A percentile compares a stretch with the other conserved stretches of the same genome.
These are phyloP conservation scores for Aspergillus cristatus DNA, from an alignment of 495 filamentous ascomycete species.

Conservation along the genomic window DNA sequence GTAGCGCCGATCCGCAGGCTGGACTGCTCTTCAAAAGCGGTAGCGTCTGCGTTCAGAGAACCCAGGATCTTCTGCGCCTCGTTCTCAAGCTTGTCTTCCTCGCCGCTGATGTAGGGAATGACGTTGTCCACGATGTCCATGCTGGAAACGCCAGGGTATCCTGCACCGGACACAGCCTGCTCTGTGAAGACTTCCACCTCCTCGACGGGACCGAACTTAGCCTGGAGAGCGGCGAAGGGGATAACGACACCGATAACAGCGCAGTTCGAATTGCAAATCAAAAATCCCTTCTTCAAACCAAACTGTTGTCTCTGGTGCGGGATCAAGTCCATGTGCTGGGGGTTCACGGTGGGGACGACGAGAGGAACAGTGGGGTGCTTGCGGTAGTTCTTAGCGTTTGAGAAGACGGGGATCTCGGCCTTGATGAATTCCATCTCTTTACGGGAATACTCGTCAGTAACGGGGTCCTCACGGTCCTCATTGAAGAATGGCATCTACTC, in stretches of 20 bases:
- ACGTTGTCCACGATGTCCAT: constrained; percentile 73
- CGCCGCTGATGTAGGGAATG: constrained; percentile 76
- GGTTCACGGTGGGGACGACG: constrained; percentile 78
- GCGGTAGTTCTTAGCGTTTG: constrained; percentile 85
- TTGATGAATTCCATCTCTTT: constrained; percentile 72
- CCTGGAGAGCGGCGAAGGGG: constrained; percentile 75
- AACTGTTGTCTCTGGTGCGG: constrained; percentile 62
- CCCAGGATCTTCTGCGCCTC: constrained; percentile 84
- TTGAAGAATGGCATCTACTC: constrained; percentile 11
- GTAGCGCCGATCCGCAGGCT: constrained; percentile 63
- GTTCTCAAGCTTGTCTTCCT: constrained; percentile 81
- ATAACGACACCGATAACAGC: constrained; percentile 84
- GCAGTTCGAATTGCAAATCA: constrained; percentile 88
- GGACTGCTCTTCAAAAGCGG: constrained; percentile 55
- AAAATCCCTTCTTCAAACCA: constrained; percentile 63
- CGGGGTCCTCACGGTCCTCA: neutral
- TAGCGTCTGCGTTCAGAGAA: constrained; percentile 50
- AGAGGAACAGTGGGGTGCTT: constrained; percentile 74
- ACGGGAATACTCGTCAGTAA: constrained; percentile 1
- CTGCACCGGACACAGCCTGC: constrained; percentile 78
- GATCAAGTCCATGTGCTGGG: constrained; percentile 67
- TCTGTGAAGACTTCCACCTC: constrained; percentile 76
- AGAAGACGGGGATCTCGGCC: constrained; percentile 72
- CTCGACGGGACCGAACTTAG: constrained; percentile 65
- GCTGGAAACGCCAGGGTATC: constrained; percentile 79